These are phyloP conservation scores for Eutypella sp. DNA, from an alignment of 2,329 filamentous ascomycete species.

Conservation along the genomic window DNA sequence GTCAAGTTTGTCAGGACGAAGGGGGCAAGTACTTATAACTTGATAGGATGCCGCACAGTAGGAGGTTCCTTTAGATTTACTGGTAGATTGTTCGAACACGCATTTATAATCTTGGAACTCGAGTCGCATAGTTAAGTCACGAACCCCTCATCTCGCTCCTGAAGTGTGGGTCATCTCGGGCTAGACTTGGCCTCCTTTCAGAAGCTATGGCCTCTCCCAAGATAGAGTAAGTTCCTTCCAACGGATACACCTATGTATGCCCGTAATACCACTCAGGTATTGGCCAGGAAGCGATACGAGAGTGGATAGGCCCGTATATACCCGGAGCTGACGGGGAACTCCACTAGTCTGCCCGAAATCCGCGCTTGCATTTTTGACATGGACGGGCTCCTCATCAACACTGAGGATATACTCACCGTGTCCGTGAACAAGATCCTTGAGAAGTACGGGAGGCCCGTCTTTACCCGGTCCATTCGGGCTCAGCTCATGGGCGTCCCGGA, in stretches of 20 bases:
- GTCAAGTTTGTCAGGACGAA: too few relatives aligned
- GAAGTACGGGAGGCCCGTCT: constrained; percentile 52
- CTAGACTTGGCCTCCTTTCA: neutral
- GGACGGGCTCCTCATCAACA: constrained; percentile 69
- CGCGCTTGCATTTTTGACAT: constrained; percentile 70
- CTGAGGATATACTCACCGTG: constrained; percentile 63
- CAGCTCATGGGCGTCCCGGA: constrained; percentile 62
- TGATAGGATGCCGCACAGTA: too few relatives aligned
- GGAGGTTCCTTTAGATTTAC: too few relatives aligned
- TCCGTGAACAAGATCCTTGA: constrained; percentile 59
- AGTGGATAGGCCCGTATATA: neutral
- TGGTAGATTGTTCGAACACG: too few relatives aligned
- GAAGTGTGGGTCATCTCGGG: neutral
- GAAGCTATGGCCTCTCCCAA: neutral
- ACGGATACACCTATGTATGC: neutral
- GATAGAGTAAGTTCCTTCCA: neutral
- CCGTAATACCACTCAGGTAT: neutral
- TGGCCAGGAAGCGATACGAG: neutral
- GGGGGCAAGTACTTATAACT: too few relatives aligned
- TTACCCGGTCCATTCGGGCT: constrained; percentile 65
- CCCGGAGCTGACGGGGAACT: neutral
- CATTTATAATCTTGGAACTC: too few relatives aligned
- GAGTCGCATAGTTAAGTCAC: neutral
- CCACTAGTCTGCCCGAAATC: constrained; percentile 43
- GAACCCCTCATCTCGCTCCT: neutral